These are phyloP conservation scores for Solanum ossicruentum DNA, from an alignment of 257 asterid species.

Conservation along the genomic window DNA sequence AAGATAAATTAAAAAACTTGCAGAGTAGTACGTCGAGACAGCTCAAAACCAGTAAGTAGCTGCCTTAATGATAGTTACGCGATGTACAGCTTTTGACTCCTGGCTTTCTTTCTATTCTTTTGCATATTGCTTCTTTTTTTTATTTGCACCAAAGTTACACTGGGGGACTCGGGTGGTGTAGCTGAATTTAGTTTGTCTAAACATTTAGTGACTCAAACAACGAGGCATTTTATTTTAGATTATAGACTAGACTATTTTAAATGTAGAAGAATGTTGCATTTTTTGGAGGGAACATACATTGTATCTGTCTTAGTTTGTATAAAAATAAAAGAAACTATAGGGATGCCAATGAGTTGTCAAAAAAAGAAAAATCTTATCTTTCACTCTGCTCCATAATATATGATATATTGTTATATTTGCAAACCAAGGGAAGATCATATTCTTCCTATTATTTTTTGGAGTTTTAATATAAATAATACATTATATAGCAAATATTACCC, in stretches of 20 bases:
- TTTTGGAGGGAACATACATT: background rate
- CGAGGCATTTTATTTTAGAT: background rate
- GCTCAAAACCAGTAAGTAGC: constrained; percentile 27
- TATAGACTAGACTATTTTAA: background rate
- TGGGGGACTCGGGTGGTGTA: background rate
- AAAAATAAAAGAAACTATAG: background rate
- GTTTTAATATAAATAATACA: no score
- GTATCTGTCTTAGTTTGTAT: background rate
- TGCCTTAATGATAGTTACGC: background rate
- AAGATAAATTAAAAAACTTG: constrained; percentile 89
- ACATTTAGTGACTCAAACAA: background rate
- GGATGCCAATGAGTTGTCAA: background rate
- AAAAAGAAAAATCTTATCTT: background rate
- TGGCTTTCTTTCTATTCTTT: background rate
- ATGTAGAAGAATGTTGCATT: background rate
- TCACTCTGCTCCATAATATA: background rate
- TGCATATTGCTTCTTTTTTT: background rate
- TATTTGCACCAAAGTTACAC: background rate
- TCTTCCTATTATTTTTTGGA: background rate
- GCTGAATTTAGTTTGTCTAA: background rate
- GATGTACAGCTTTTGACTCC: background rate
- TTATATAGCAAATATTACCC: no score
- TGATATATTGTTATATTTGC: background rate
- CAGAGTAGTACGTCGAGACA: constrained; percentile 76
- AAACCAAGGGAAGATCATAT: background rate